phyloP scores from a whole-genome alignment of 495 filamentous ascomycete genomes.

The Aspergillus sclerotioniger region DNA sequence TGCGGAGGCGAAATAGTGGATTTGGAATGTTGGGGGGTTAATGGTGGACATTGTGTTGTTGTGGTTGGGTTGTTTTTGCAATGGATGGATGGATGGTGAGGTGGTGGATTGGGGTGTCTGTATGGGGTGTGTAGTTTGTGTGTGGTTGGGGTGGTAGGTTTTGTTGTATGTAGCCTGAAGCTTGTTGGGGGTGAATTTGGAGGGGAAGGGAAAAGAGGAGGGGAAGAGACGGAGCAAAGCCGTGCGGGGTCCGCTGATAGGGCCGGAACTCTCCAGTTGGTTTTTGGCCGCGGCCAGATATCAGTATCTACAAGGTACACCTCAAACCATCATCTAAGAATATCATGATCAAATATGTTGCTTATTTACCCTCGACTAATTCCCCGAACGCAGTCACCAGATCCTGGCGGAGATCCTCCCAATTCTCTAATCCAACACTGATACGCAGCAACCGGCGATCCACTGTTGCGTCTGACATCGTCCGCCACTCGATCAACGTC shows the following conservation, averaged over 20 bases:
- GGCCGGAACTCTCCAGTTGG: background rate
- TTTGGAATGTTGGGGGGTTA: conserved; percentile 54
- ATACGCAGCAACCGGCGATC: conserved; percentile 74
- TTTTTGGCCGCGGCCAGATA: background rate
- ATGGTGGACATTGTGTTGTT: conserved; percentile 3
- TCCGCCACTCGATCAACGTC: conserved; percentile 69
- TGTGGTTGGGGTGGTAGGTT: too few species aligned
- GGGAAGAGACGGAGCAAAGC: background rate
- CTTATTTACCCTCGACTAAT: conserved; percentile 22
- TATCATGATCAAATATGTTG: background rate
- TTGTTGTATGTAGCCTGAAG: too few species aligned
- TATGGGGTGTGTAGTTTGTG: too few species aligned
- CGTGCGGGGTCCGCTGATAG: background rate
- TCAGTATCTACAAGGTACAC: background rate
- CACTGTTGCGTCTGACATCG: conserved; percentile 75
- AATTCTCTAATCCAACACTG: conserved; percentile 82
- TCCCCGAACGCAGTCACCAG: conserved; percentile 61
- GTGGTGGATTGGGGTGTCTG: background rate
- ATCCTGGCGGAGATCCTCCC: conserved; percentile 81
- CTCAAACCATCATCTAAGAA: too few species aligned
- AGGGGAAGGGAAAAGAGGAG: background rate
- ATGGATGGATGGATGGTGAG: background rate
- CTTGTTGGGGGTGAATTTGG: background rate
- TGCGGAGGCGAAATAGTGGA: conserved; percentile 86
- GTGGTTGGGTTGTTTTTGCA: background rate